Evolutionary conservation across 805 yeast species (phyloP).

Genomic region (Wickerhamomyces bisporus): DNA sequence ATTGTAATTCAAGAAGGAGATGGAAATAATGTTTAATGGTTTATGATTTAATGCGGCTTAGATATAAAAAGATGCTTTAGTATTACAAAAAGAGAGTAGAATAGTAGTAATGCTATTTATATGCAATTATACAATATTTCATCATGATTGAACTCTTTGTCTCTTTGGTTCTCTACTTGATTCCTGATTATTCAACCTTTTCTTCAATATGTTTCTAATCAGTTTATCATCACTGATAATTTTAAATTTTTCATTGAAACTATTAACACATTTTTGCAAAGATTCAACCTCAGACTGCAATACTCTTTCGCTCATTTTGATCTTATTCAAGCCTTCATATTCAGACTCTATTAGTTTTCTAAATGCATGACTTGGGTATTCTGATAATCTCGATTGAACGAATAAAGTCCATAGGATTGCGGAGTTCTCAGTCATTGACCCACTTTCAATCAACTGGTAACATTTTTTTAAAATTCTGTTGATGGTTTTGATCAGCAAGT

Average conservation of each 20-base stretch:
- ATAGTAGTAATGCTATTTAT: too few species aligned
- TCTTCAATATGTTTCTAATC: slow-evolving; percentile 52
- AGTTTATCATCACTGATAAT: slow-evolving; percentile 56
- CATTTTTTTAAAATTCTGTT: slow-evolving; percentile 54
- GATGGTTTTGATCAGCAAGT: slow-evolving; percentile 26
- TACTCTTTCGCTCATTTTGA: slow-evolving; percentile 49
- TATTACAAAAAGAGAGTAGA: too few species aligned
- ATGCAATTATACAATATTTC: too few species aligned
- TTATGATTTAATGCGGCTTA: too few species aligned
- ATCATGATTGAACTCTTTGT: slow-evolving; percentile 17
- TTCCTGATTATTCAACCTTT: slow-evolving; percentile 27
- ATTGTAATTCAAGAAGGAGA: slow-evolving; percentile 1
- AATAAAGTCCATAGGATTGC: slow-evolving; percentile 23
- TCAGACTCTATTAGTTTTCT: slow-evolving; percentile 20
- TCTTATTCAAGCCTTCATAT: slow-evolving; percentile 11
- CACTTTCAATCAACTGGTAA: slow-evolving; percentile 48
- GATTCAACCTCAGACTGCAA: slow-evolving; percentile 52
- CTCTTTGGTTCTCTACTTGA: slow-evolving; percentile 24
- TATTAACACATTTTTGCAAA: slow-evolving; percentile 33
- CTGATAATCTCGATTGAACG: slow-evolving; percentile 26
- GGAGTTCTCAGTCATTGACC: slow-evolving; percentile 38
- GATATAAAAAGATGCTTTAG: too few species aligned
- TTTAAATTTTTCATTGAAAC: slow-evolving; percentile 28
- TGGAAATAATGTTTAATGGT: background rate
- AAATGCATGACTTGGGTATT: slow-evolving; percentile 43